Conservation (phyloP, 1,284 basidiomycete species). For the Puccinia polysora region DNA sequence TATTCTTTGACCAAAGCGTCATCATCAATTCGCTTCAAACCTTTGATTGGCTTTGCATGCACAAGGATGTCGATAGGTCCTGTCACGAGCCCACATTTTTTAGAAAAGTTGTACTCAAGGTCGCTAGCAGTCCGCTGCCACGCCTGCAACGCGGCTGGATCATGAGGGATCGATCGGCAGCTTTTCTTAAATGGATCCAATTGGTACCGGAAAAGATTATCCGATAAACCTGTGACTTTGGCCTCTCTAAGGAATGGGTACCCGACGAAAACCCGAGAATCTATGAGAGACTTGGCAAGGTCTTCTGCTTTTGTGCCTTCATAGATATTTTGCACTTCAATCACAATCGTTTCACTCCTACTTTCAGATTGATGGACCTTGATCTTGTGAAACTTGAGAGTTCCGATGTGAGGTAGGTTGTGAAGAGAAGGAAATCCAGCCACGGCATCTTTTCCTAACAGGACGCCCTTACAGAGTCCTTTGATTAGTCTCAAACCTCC, state of each 20-base stretch:
- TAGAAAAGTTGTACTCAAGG: slow-evolving; percentile 81
- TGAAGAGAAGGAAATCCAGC: slow-evolving; percentile 62
- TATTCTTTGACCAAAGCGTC: slow-evolving; percentile 94
- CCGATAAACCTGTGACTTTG: slow-evolving; percentile 76
- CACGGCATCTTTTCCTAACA: slow-evolving; percentile 62
- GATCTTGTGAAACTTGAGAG: slow-evolving; percentile 78
- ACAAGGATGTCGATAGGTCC: slow-evolving; percentile 56
- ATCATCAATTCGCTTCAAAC: slow-evolving; percentile 77
- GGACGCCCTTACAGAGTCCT: slow-evolving; percentile 82
- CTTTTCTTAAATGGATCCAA: slow-evolving; percentile 59
- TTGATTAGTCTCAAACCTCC: slow-evolving; percentile 73
- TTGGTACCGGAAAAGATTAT: slow-evolving; percentile 81
- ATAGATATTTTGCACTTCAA: slow-evolving; percentile 70
- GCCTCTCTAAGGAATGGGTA: slow-evolving; percentile 97
- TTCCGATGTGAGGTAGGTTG: slow-evolving; percentile 74
- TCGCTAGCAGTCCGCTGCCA: slow-evolving; percentile 75
- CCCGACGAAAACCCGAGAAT: slow-evolving; percentile 70
- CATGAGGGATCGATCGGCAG: slow-evolving; percentile 68
- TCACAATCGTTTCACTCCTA: slow-evolving; percentile 84
- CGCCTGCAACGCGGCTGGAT: slow-evolving; percentile 58
- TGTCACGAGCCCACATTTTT: slow-evolving; percentile 78
- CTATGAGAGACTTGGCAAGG: slow-evolving; percentile 70
- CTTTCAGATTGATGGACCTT: slow-evolving; percentile 89
- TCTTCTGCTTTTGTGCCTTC: slow-evolving; percentile 62
- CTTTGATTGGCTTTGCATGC: slow-evolving; percentile 54